phyloP scores from a whole-genome alignment of 495 filamentous ascomycete genomes.

The Patellaria atrata region DNA sequence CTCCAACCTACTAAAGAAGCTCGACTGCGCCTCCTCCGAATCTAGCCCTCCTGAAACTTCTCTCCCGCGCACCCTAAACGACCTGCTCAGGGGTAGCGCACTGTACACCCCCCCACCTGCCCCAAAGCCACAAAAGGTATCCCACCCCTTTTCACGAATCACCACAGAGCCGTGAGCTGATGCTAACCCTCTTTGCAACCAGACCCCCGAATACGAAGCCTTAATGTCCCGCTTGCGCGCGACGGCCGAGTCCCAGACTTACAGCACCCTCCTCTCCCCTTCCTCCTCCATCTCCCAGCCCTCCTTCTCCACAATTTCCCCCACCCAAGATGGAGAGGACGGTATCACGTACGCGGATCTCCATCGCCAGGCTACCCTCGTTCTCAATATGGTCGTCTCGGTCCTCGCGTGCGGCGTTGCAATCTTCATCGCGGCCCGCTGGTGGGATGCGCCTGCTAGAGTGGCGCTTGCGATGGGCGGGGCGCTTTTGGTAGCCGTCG shows the following conservation, averaged over 20 bases:
- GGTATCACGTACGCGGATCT: constrained; percentile 40
- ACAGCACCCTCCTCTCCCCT: constrained; percentile 60
- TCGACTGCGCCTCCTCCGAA: no score
- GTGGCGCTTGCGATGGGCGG: constrained; percentile 56
- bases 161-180: constrained; percentile 13
- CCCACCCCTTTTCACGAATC: constrained; percentile 15
- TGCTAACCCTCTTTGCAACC: no score
- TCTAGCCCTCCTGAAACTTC: no score
- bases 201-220: constrained; percentile 79
- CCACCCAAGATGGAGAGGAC: constrained; percentile 22
- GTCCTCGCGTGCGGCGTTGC: constrained; percentile 54
- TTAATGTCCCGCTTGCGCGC: constrained; percentile 73
- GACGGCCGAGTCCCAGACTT: constrained; percentile 63
- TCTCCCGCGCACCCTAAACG: constrained; percentile 33
- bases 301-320: constrained; percentile 28
- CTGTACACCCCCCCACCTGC: constrained; percentile 66
- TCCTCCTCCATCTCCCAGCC: constrained; percentile 37
- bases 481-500: constrained; percentile 58
- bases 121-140: constrained; percentile 64
- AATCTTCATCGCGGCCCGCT: constrained; percentile 56
- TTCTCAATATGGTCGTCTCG: constrained; percentile 60
- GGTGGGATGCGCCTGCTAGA: constrained; percentile 54
- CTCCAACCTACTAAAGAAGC: constrained; percentile 37
- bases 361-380: constrained; percentile 59
- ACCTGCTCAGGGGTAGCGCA: constrained; percentile 52